A percentile compares a stretch with the other conserved stretches of the same genome.
phyloP scores from a whole-genome alignment of 2,329 filamentous ascomycete genomes.

The Alternaria sp. region DNA sequence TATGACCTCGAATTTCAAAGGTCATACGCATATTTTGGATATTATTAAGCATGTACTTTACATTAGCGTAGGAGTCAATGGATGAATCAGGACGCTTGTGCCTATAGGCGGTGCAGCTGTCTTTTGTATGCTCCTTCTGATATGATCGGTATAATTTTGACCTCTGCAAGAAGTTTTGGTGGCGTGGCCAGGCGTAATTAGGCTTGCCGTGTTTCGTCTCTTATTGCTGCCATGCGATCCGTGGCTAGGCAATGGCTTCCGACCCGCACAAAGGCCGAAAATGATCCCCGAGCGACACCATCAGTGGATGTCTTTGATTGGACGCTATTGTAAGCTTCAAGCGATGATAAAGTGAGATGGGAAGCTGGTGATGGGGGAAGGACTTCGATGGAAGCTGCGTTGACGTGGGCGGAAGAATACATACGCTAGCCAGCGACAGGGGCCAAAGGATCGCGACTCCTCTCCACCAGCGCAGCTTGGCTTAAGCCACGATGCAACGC shows the following conservation, averaged over 20 bases:
- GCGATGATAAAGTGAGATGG: not conserved
- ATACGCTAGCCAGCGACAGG: not conserved
- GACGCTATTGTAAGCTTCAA: not conserved
- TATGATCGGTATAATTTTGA: not conserved
- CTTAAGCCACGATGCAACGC: not conserved
- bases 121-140: not conserved
- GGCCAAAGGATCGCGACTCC: not conserved
- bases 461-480: not conserved
- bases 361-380: not conserved
- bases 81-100: not conserved
- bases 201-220: not conserved
- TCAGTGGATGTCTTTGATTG: not conserved
- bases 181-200: not conserved
- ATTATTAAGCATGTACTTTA: not conserved
- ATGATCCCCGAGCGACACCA: not conserved
- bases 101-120: not conserved
- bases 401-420: not conserved
- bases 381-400: not conserved
- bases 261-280: not conserved
- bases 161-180: not conserved
- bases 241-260: not conserved
- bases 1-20: not conserved
- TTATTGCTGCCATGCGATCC: not conserved
- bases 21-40: not conserved
- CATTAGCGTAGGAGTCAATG: not conserved